Evolutionary conservation across 345 rosid species (phyloP), one percentile per base, ranked within the genome.

Genomic region (Populus nigra): DNA sequence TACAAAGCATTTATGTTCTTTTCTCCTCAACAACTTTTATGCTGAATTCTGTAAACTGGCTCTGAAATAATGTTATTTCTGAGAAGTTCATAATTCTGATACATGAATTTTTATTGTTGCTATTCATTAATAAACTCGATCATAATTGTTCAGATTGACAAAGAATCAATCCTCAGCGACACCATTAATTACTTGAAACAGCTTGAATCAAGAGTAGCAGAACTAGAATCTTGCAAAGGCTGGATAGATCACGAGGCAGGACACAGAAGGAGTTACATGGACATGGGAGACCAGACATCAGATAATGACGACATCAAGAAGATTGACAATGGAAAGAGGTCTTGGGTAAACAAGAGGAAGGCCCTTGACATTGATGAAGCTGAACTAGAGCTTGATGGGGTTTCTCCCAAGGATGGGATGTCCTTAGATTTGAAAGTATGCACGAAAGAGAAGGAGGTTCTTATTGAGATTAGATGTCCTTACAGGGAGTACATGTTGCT

Each of bases 171-270:
- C 82, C 85, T 92, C 55, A 84, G 82, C 67, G 88, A 88, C 80
- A 89, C 93, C 63, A 92, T 89, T 57, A 85, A 81, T 73, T 88
- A 92, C 89, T 77, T 90, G 75, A 85, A 87, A 81, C 89, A 84
- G 78, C 91, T 92, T 17, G 91, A 90, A 78, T 91, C 91, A 68
- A 88, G 92, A 79, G 93, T 94, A 10, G 97, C 90, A 79, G 95
- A 90, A 78, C 77, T 91, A 73, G 93, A 94, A 83, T 91, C 97
- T 59, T 88, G 95, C 85, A 86, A 78, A 88, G 91, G 87, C 57
- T 88, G 88, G 1, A 81, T 85, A 53, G 91, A 90, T 71, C 72
- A 79, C 62, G 87, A 80, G 68, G 82, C 88, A 75, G 88, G 79
- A 77, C 80, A 87, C 35, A 81, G 84, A 80, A 88, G 84, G 81